Evolutionary conservation across 2,329 filamentous ascomycete genomes (phyloP), one percentile per base, ranked within the genome.

Genomic region (Corynespora cassiicola): DNA sequence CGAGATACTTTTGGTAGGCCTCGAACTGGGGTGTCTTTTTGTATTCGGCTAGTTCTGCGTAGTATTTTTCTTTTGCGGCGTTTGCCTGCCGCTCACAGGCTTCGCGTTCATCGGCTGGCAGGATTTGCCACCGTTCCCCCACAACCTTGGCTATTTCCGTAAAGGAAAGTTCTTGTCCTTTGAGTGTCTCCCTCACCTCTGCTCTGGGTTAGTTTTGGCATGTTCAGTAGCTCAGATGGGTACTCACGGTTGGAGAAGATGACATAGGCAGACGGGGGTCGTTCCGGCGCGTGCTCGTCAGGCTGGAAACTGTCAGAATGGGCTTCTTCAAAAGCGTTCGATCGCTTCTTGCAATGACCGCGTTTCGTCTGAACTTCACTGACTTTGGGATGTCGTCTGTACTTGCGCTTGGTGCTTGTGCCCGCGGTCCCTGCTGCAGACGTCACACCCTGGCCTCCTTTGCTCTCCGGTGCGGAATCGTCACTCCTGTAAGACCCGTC

Each of bases 91-190:
- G 79, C 63, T 92, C 88, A 52, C 80, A 92, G 0, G 78, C 76
- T 58, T 90, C 87, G 56, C 88, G 87, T 51, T 88, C 84, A 1
- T 74, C 68, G 1, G 81, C 75, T 2, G 80, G 75, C 7, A 92
- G 69, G 35, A 81, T 84, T 61, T 92, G 88, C 88, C 88, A 92
- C 58, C 87, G 82, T 59, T 92, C 87, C 6, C 88, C 88, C 1
- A 91, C 88, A 1, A 90, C 72, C 58, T 91, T 91, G 8, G 88
- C 88, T 47, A 92, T 90, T 57, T 91, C 87, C 2, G 87, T 90
- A 55, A 94, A 94, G 1, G 85, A 87, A 4, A 92, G 70, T 31
- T 86, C 87, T 42, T 87, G 83, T 3, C 84, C 86, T 61, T 88
- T 90, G 16, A 92, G 70, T 15, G 87, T 82, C 54, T 92, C 88